phyloP scores from a whole-genome alignment of 352 stramenopile genomes.

The Thalassiosira pacifica region DNA sequence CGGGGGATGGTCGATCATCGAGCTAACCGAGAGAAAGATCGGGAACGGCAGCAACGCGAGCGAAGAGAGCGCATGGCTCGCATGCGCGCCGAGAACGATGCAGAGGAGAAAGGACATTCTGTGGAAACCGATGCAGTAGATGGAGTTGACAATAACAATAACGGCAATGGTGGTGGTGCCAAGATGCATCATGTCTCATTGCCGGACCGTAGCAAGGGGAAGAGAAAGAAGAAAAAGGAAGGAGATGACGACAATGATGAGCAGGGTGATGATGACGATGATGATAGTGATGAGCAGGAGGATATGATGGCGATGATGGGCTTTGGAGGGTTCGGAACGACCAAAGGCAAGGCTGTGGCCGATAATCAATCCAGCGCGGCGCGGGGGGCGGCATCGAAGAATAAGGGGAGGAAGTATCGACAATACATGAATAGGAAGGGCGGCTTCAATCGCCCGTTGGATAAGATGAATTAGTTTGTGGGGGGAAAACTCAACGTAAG shows the following conservation, averaged over 20 bases:
- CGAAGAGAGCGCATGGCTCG: slow-evolving; percentile 76
- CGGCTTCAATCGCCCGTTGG: slow-evolving; percentile 94
- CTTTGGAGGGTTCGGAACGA: slow-evolving; percentile 93
- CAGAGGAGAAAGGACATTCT: slow-evolving; percentile 72
- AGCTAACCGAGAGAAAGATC: slow-evolving; percentile 33
- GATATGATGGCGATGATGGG: slow-evolving; percentile 90
- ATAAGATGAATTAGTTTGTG: slow-evolving; percentile 89
- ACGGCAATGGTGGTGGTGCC: slow-evolving; percentile 13
- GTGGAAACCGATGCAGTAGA: no score
- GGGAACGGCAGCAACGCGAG: slow-evolving; percentile 60
- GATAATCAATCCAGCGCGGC: slow-evolving; percentile 91
- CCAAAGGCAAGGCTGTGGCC: slow-evolving; percentile 92
- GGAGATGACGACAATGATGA: no score
- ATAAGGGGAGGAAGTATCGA: slow-evolving; percentile 94
- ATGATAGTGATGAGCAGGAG: slow-evolving; percentile 87
- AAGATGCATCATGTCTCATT: background rate
- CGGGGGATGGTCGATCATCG: no score
- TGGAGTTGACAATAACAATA: background rate
- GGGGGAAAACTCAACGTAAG: no score
- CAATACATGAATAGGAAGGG: slow-evolving; percentile 98
- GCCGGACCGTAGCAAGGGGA: slow-evolving; percentile 9
- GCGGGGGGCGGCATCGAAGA: slow-evolving; percentile 89
- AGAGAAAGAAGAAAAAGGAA: no score
- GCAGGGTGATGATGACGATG: slow-evolving; percentile 50
- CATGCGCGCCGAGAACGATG: slow-evolving; percentile 74